A percentile compares a stretch with the other conserved stretches of the same genome.
Evolutionary conservation across 2,329 filamentous ascomycete species (phyloP).

Genomic region (Aureobasidium sp.): DNA sequence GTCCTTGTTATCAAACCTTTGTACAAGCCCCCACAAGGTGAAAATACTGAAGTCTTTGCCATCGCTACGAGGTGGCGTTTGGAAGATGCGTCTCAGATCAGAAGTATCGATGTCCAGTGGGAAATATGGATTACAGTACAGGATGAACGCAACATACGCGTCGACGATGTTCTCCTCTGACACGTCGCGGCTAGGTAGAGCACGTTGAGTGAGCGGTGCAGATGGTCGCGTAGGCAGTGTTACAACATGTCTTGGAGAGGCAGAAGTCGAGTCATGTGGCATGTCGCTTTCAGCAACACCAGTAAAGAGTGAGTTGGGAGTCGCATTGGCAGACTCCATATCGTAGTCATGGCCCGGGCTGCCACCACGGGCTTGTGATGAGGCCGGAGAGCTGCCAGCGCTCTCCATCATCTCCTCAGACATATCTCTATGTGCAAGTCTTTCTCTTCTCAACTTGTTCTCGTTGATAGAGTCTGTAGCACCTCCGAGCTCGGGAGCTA

Average conservation of each 20-base stretch:
- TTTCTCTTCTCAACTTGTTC: background rate
- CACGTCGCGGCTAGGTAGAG: slow-evolving; percentile 61
- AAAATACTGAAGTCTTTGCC: slow-evolving; percentile 79
- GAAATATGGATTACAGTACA: slow-evolving; percentile 84
- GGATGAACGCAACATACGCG: slow-evolving; percentile 75
- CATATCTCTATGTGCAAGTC: background rate
- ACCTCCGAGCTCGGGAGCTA: slow-evolving; percentile 1
- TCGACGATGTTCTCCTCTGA: slow-evolving; percentile 67
- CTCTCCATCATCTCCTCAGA: slow-evolving; percentile 5
- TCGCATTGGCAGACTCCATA: slow-evolving; percentile 1
- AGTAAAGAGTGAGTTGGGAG: slow-evolving; percentile 6
- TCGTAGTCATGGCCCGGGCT: background rate
- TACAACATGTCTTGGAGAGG: slow-evolving; percentile 1
- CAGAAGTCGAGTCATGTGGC: background rate
- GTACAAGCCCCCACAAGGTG: slow-evolving; percentile 68
- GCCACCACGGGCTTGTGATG: background rate
- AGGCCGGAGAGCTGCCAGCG: slow-evolving; percentile 9
- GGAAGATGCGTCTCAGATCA: slow-evolving; percentile 68
- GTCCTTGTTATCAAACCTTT: slow-evolving; percentile 69
- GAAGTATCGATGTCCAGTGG: slow-evolving; percentile 61
- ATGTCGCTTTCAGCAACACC: background rate
- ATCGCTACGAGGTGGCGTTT: slow-evolving; percentile 74
- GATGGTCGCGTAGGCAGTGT: background rate
- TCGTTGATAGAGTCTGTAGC: background rate
- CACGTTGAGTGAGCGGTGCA: background rate